phyloP scores from a whole-genome alignment of 2,329 filamentous ascomycete species.

The Lasiodiplodia theobromae region DNA sequence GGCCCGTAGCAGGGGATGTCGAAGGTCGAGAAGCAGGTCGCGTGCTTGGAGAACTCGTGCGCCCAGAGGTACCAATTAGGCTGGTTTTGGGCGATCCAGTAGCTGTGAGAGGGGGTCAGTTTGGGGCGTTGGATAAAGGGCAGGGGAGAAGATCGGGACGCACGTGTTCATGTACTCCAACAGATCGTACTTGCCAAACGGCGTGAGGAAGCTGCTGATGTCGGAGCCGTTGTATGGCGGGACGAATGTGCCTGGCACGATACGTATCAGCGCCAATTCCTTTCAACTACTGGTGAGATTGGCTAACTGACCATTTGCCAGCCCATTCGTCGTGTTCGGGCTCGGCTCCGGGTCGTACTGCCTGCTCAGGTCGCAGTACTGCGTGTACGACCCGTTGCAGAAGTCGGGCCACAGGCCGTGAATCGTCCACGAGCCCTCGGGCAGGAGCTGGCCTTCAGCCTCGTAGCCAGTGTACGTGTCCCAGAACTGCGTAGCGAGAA shows the following conservation, averaged over 20 bases:
- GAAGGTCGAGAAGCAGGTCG: constrained; percentile 72
- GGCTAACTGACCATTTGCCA: constrained; percentile 53
- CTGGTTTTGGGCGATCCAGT: constrained; percentile 67
- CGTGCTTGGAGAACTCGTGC: constrained; percentile 73
- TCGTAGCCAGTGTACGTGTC: constrained; percentile 68
- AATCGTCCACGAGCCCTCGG: constrained; percentile 64
- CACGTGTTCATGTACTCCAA: constrained; percentile 69
- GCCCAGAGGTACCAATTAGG: constrained; percentile 69
- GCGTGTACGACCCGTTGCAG: constrained; percentile 66
- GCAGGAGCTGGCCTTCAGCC: constrained; percentile 63
- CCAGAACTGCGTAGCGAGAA: constrained; percentile 71
- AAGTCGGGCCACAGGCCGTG: constrained; percentile 67
- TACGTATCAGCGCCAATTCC: neutral
- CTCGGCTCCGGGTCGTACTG: constrained; percentile 69
- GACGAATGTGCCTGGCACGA: constrained; percentile 53
- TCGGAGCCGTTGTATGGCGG: constrained; percentile 64
- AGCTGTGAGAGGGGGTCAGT: constrained; percentile 32
- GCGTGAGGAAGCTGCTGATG: constrained; percentile 65
- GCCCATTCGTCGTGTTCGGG: constrained; percentile 69
- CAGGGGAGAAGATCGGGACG: constrained; percentile 34
- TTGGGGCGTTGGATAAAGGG: constrained; percentile 6
- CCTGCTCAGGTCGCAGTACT: constrained; percentile 70
- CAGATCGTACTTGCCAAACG: constrained; percentile 66
- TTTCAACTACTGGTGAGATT: neutral
- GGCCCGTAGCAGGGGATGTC: constrained; percentile 70